phyloP scores from a whole-genome alignment of 2,329 filamentous ascomycete genomes.

The Cladophialophora chaetospira region DNA sequence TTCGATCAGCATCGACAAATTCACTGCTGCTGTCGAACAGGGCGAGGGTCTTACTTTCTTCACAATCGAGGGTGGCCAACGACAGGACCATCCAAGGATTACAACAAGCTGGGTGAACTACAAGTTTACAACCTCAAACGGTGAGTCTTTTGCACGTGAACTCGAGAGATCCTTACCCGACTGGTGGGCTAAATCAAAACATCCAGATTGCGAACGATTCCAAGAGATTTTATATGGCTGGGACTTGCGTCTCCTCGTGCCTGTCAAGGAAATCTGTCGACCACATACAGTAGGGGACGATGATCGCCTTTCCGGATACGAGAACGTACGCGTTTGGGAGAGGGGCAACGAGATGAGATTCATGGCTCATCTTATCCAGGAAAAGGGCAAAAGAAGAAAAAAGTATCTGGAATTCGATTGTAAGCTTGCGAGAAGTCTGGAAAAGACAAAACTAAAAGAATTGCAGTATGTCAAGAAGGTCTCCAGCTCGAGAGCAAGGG shows the following conservation, averaged over 20 bases:
- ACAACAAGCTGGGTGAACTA: conserved; percentile 15
- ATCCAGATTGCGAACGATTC: conserved; percentile 10
- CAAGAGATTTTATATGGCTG: conserved; percentile 11
- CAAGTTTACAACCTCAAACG: conserved; percentile 2
- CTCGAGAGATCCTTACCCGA: neutral
- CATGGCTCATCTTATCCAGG: conserved; percentile 11
- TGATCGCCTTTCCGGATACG: conserved; percentile 8
- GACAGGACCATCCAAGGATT: conserved; percentile 5
- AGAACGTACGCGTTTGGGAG: conserved; percentile 15
- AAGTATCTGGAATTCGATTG: conserved; percentile 18
- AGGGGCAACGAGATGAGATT: conserved; percentile 9
- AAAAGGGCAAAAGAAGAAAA: conserved; percentile 8
- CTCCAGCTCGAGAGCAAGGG: conserved; percentile 14
- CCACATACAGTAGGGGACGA: conserved; percentile 6
- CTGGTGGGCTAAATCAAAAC: neutral
- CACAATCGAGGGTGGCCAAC: conserved; percentile 11
- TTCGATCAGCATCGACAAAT: conserved; percentile 8
- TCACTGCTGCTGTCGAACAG: conserved; percentile 8
- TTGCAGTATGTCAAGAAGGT: conserved; percentile 8
- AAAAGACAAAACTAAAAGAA: neutral
- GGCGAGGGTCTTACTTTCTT: conserved; percentile 13
- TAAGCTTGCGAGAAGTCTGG: neutral
- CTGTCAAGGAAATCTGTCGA: conserved; percentile 12
- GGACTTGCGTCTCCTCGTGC: conserved; percentile 6
- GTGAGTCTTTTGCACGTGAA: neutral